Base-by-base conservation (phyloP, 2,329 filamentous ascomycete genomes). In the Diaporthe destruens region DNA sequence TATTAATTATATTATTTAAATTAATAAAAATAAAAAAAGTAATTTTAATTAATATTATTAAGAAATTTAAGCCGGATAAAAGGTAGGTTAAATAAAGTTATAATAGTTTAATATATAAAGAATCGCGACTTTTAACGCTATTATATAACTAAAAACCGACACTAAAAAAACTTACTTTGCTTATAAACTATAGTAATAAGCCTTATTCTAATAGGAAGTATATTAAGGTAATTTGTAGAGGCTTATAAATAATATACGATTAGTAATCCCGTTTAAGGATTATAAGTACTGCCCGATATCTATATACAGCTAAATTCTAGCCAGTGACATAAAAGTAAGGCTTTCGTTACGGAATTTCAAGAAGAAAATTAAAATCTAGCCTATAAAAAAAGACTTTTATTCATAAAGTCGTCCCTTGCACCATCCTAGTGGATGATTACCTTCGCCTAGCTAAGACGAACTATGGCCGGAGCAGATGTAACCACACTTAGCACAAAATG, bases 241-340 rank as follows among this genome's bases (percentile, higher is more conserved):
- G 25, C n/a, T 4, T 4, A 61, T 20, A 12, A 16, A 3, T n/a
- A 59, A 18, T 11, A 29, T 1, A 7, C 32, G 39, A 23, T 16
- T 9, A 32, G 3, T 29, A 7, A 29, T 47, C 14, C 25, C 36
- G 44, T 20, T 14, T 29, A 5, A 23, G 12, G 18, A 18, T 47
- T 14, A 11, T 47, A 16, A 61, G 7, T 12, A 9, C 14, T 4
- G 36, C 12, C 16, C 6, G 3, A 61, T 44, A 5, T 29, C 14
- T 7, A 12, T 8, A 44, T 29, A 36, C 7, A 61, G 25, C 57
- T 39, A 47, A 61, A 61, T 47, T 61, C 57, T 61, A 29, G 57
- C 57, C 57, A 44, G 14, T 61, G 2, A 61, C 29, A 47, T 61
- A 39, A 32, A 47, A 8, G 6, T 6, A 23, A 32, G 9, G 16